These are phyloP conservation scores for Mycena olivaceomarginata DNA, from an alignment of 768 basidiomycete species.

Conservation along the genomic window DNA sequence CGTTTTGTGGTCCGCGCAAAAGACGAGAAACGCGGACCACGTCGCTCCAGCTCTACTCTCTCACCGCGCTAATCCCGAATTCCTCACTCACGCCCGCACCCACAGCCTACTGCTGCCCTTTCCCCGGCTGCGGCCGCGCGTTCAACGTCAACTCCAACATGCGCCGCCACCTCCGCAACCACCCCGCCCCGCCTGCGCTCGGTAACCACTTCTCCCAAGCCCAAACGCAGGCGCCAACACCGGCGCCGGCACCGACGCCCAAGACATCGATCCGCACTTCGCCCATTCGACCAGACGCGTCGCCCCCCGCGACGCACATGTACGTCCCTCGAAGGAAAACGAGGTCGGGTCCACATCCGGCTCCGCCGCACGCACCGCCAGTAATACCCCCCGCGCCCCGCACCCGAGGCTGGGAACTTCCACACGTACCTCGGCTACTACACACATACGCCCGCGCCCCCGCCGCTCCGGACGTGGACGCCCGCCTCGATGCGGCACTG, in stretches of 20 bases:
- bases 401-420: neutral
- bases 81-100: slow-evolving; percentile 46
- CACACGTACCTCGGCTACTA: neutral
- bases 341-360: too few relatives aligned
- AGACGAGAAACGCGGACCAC: neutral
- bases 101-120: slow-evolving; percentile 82
- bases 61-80: neutral
- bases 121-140: slow-evolving; percentile 82
- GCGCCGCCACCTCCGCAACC: slow-evolving; percentile 87
- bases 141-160: slow-evolving; percentile 93
- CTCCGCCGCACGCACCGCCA: too few relatives aligned
- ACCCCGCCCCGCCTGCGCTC: slow-evolving; percentile 47
- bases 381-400: neutral
- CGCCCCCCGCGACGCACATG: too few relatives aligned
- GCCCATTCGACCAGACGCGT: too few relatives aligned
- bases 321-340: too few relatives aligned
- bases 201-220: neutral
- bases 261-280: too few relatives aligned
- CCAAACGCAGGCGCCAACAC: neutral
- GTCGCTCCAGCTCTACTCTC: neutral
- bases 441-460: too few relatives aligned
- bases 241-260: neutral
- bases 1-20: neutral
- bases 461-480: neutral
- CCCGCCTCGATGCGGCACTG: neutral